These are phyloP conservation scores for Candida adriatica DNA, from an alignment of 805 yeast genomes.

Conservation along the genomic window DNA sequence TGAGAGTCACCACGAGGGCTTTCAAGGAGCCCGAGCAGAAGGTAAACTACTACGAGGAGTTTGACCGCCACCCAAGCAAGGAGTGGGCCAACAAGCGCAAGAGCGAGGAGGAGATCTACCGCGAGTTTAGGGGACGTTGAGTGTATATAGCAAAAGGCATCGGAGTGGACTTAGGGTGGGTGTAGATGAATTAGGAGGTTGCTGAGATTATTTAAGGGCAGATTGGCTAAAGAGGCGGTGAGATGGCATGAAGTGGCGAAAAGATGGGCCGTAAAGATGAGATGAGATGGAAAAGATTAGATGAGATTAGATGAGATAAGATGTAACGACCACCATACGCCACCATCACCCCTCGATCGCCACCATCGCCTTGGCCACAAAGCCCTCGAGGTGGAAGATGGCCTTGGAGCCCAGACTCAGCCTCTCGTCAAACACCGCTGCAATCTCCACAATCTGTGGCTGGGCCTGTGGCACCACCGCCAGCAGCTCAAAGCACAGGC, in stretches of 20 bases:
- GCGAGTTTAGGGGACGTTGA: slow-evolving; percentile 56
- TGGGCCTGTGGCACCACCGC: slow-evolving; percentile 27
- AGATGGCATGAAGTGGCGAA: no score
- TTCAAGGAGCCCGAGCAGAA: slow-evolving; percentile 39
- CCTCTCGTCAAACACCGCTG: slow-evolving; percentile 76
- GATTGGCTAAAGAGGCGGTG: no score
- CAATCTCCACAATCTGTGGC: slow-evolving; percentile 46
- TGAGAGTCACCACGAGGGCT: slow-evolving; percentile 64
- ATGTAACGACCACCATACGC: no score
- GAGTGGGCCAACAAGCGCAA: slow-evolving; percentile 50
- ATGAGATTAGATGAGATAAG: no score
- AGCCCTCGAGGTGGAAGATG: slow-evolving; percentile 93
- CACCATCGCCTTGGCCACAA: slow-evolving; percentile 83
- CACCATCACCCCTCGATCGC: slow-evolving; percentile 51
- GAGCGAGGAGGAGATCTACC: slow-evolving; percentile 45
- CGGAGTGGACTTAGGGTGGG: no score
- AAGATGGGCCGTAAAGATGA: no score
- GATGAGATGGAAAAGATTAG: no score
- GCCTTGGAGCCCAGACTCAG: slow-evolving; percentile 80
- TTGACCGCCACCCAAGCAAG: slow-evolving; percentile 57
- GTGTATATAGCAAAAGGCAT: no score
- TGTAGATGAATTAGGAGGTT: no score
- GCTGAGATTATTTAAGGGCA: no score
- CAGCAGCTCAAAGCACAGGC: slow-evolving; percentile 39
- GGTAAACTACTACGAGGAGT: slow-evolving; percentile 46